Percentiles rank a stretch among this genome's conserved stretches.
Evolutionary conservation across 768 basidiomycete genomes (phyloP).

Genomic region (Podaxis sp.): DNA sequence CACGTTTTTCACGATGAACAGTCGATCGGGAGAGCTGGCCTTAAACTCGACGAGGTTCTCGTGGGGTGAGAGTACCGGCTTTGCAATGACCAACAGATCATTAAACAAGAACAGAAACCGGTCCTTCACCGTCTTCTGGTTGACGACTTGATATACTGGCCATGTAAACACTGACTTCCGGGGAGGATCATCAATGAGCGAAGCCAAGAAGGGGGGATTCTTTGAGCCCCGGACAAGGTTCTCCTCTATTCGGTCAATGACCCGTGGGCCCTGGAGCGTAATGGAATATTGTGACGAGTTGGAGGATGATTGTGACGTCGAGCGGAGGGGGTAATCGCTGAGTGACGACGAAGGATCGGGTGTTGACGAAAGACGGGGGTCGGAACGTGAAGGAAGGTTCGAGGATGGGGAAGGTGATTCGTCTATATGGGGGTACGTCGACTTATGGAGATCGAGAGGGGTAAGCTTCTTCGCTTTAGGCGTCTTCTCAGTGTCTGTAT

Average conservation of each 20-base stretch:
- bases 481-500: conserved; percentile 39
- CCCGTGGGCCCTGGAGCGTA: conserved; percentile 44
- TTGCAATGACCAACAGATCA: conserved; percentile 91
- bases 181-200: conserved; percentile 79
- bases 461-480: conserved; percentile 41
- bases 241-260: conserved; percentile 73
- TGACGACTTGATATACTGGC: conserved; percentile 91
- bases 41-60: conserved; percentile 60
- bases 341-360: conserved; percentile 79
- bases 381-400: conserved; percentile 46
- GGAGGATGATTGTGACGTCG: conserved; percentile 73
- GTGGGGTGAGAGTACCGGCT: conserved; percentile 75
- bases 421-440: conserved; percentile 21
- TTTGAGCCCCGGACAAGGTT: conserved; percentile 62
- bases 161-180: conserved; percentile 83
- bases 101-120: conserved; percentile 96
- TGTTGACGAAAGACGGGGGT: conserved; percentile 62
- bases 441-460: conserved; percentile 25
- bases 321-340: conserved; percentile 66
- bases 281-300: conserved; percentile 68
- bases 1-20: conserved; percentile 88
- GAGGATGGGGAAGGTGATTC: conserved; percentile 41
- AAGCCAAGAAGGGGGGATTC: conserved; percentile 57
- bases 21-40: conserved; percentile 65
- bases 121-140: conserved; percentile 92